Conservation (phyloP, 73 alveolate species). For the Tetrahymena borealis region DNA sequence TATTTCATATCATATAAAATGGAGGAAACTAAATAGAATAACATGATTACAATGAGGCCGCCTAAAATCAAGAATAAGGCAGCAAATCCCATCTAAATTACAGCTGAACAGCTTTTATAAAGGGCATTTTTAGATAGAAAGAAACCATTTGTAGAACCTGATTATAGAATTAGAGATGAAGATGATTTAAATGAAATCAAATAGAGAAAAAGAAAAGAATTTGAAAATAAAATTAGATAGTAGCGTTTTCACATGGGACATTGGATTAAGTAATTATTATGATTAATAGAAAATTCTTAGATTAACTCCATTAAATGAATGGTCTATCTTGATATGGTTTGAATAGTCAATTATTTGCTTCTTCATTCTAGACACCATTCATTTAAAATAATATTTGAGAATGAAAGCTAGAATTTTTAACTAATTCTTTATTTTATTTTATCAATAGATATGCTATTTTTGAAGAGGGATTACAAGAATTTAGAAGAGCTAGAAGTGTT, state of each 20-base stretch:
- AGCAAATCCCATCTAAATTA: constrained; percentile 91
- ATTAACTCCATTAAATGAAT: neutral
- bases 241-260: constrained; percentile 84
- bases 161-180: constrained; percentile 83
- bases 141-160: constrained; percentile 79
- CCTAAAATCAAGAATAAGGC: constrained; percentile 84
- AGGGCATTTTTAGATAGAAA: constrained; percentile 92
- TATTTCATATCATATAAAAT: too few species aligned
- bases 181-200: constrained; percentile 93
- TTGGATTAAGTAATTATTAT: constrained; percentile 96
- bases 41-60: constrained; percentile 52
- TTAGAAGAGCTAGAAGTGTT: constrained; percentile 91
- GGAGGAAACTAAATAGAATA: neutral
- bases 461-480: constrained; percentile 31
- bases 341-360: too few species aligned
- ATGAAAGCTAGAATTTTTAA: neutral
- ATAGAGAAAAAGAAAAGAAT: constrained; percentile 82
- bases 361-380: neutral
- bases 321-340: too few species aligned
- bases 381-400: neutral
- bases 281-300: constrained; percentile 62
- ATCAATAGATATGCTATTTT: constrained; percentile 27
- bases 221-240: constrained; percentile 85
- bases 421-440: neutral
- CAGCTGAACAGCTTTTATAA: constrained; percentile 95